Conservation (phyloP, 768 basidiomycete genomes). For the Tricholoma matsutake region DNA sequence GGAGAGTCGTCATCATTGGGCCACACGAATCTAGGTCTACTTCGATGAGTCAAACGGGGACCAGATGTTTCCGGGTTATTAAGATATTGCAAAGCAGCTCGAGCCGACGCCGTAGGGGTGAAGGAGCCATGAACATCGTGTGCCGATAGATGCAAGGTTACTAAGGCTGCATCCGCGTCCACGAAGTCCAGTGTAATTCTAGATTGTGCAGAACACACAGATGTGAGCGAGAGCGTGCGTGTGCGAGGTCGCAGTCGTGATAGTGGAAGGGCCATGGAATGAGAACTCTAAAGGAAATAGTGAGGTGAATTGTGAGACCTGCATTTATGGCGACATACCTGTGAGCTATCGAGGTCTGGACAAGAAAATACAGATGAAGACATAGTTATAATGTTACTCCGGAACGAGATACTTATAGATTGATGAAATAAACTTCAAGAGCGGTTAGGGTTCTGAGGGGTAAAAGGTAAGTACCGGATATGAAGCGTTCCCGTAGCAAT, state of each 20-base stretch:
- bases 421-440: constrained; percentile 3
- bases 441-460: constrained; percentile 3
- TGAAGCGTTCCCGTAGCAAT: not conserved
- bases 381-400: not conserved
- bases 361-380: constrained; percentile 19
- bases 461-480: not conserved
- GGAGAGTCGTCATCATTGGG: constrained; percentile 17
- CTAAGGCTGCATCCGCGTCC: constrained; percentile 8
- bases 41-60: constrained; percentile 4
- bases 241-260: constrained; percentile 11
- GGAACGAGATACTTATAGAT: constrained; percentile 5
- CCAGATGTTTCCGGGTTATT: not conserved
- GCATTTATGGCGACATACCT: not conserved
- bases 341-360: not conserved
- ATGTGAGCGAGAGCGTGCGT: constrained; percentile 18
- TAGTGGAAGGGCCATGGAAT: not conserved
- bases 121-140: constrained; percentile 19
- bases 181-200: constrained; percentile 12
- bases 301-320: not conserved
- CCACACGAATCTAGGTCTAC: constrained; percentile 5
- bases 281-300: not conserved
- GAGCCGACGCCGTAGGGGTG: constrained; percentile 18
- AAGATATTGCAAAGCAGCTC: constrained; percentile 13
- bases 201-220: constrained; percentile 14
- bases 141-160: constrained; percentile 9